These are phyloP conservation scores for Boletellus deceptivus DNA, from an alignment of 1,284 basidiomycete species.

Conservation along the genomic window DNA sequence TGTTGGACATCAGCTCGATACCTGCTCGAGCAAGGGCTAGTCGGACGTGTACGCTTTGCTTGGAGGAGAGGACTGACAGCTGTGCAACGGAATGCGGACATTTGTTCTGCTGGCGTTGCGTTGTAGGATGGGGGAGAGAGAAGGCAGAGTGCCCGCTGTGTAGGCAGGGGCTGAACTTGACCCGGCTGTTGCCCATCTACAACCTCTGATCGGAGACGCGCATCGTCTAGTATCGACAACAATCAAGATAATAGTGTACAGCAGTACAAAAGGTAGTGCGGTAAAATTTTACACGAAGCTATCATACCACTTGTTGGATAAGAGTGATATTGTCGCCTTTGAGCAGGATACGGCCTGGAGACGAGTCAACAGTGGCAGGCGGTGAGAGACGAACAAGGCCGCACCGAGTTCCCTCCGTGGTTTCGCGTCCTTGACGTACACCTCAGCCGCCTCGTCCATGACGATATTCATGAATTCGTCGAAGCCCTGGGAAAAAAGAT, in stretches of 20 bases:
- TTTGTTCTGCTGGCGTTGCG: conserved; percentile 92
- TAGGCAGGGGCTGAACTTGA: conserved; percentile 73
- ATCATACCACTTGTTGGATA: conserved; percentile 69
- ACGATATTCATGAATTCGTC: conserved; percentile 99
- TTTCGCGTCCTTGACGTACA: conserved; percentile 86
- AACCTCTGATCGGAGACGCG: conserved; percentile 57
- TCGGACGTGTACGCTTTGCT: conserved; percentile 81
- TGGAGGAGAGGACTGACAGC: conserved; percentile 78
- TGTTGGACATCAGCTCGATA: conserved; percentile 57
- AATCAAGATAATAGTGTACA: conserved; percentile 22
- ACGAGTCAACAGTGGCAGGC: conserved; percentile 2
- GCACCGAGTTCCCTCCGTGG: conserved; percentile 78
- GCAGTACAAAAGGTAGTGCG: conserved; percentile 3
- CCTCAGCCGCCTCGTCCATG: conserved; percentile 92
- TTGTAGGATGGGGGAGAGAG: conserved; percentile 85
- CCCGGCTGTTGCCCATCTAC: conserved; percentile 77
- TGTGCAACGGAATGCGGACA: conserved; percentile 94
- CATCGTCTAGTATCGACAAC: conserved; percentile 4
- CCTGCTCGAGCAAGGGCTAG: conserved; percentile 52
- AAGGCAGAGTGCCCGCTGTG: conserved; percentile 91
- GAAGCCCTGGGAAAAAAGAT: conserved; percentile 72
- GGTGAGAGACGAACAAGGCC: conserved; percentile 2
- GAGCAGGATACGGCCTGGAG: conserved; percentile 82
- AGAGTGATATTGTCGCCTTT: conserved; percentile 97
- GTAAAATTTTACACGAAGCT: conserved; percentile 14